Conservation (phyloP, 2,329 filamentous ascomycete genomes). For the Aspergillus unguis region DNA sequence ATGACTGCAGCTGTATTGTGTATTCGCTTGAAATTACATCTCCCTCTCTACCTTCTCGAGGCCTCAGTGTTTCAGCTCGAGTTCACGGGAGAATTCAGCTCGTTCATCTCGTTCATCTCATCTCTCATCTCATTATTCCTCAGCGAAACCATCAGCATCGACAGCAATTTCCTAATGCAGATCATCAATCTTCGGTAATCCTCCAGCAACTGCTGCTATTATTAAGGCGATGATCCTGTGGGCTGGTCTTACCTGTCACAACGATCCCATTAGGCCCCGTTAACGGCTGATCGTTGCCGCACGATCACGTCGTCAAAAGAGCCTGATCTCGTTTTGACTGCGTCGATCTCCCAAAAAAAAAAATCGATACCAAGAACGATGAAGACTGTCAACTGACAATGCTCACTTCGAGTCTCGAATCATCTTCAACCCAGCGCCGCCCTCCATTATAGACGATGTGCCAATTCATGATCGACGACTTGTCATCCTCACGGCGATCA, state of each 20-base stretch:
- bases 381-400: too few species aligned
- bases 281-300: constrained; percentile 38
- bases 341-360: constrained; percentile 1
- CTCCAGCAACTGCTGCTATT: constrained; percentile 13
- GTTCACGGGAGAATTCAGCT: too few species aligned
- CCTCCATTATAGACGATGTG: too few species aligned
- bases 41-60: too few species aligned
- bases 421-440: too few species aligned
- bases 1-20: constrained; percentile 4
- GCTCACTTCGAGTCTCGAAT: not conserved
- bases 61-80: too few species aligned
- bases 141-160: too few species aligned
- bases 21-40: too few species aligned
- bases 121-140: too few species aligned
- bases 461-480: not conserved
- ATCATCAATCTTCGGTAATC: constrained; percentile 23
- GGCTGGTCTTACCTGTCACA: constrained; percentile 32
- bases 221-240: constrained; percentile 6
- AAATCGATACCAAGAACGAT: too few species aligned
- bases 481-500: constrained; percentile 3
- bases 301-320: constrained; percentile 23
- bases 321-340: constrained; percentile 24
- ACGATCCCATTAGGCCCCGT: constrained; percentile 29
- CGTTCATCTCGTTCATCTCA: too few species aligned
- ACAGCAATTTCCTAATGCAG: constrained; percentile 23